Conservation (phyloP, 441 rosid genomes). For the Dalechampia spathulata region DNA sequence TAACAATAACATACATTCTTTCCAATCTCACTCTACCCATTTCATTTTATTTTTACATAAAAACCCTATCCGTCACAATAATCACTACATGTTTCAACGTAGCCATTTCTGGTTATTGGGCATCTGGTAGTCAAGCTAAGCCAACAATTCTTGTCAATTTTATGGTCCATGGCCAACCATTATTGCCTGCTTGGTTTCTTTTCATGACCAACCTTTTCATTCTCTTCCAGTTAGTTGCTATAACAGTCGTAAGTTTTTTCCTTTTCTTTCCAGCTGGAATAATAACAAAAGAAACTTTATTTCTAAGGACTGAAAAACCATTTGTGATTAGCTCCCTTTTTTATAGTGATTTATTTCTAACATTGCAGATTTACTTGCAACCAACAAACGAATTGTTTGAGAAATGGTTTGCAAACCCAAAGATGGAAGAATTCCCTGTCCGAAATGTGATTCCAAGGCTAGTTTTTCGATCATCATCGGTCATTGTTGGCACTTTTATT, state of each 20-base stretch:
- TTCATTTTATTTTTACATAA: no score
- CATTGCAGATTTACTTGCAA: slow-evolving; percentile 48
- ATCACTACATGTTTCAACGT: slow-evolving; percentile 39
- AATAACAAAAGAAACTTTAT: no score
- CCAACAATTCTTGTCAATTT: slow-evolving; percentile 33
- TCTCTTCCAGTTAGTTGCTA: slow-evolving; percentile 36
- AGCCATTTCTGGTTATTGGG: slow-evolving; percentile 53
- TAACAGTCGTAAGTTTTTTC: neutral
- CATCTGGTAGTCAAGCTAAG: slow-evolving; percentile 38
- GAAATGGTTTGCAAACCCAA: slow-evolving; percentile 33
- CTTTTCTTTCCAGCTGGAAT: no score
- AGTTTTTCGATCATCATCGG: slow-evolving; percentile 30
- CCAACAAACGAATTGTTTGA: slow-evolving; percentile 47
- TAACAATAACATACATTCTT: no score
- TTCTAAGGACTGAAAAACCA: no score
- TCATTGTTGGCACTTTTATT: slow-evolving; percentile 20
- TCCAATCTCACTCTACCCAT: no score
- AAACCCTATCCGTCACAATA: no score
- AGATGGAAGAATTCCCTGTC: slow-evolving; percentile 31
- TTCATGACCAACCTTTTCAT: slow-evolving; percentile 37
- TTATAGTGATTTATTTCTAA: no score
- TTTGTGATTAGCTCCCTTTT: no score
- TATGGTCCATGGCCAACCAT: slow-evolving; percentile 24
- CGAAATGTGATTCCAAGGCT: slow-evolving; percentile 42
- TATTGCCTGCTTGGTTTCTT: slow-evolving; percentile 48